phyloP scores from a whole-genome alignment of 441 rosid genomes.

The Eruca vesicaria region DNA sequence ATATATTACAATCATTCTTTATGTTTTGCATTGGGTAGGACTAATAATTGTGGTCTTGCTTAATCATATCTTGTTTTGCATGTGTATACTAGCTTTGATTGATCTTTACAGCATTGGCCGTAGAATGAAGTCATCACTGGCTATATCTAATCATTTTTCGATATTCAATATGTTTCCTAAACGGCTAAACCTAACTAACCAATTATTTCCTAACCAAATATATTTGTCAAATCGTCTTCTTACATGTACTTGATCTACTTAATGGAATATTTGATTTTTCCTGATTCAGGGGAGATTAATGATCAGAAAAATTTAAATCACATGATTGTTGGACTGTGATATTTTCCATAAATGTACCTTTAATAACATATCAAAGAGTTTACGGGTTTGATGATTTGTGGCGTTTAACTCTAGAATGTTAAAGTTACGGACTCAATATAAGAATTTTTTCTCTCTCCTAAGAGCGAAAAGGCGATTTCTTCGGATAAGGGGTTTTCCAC shows the following conservation, averaged over 20 bases:
- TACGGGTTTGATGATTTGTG: background rate
- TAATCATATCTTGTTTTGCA: conserved; percentile 31
- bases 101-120: conserved; percentile 26
- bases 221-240: background rate
- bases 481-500: no score
- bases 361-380: background rate
- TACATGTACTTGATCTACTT: background rate
- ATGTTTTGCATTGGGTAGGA: conserved; percentile 19
- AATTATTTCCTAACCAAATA: background rate
- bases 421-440: no score
- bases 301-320: no score
- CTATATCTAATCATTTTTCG: background rate
- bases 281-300: no score
- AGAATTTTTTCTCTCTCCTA: no score
- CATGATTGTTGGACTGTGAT: no score
- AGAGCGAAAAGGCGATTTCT: no score
- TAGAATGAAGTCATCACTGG: conserved; percentile 23
- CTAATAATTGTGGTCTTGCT: conserved; percentile 25
- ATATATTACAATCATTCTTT: conserved; percentile 4
- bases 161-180: background rate
- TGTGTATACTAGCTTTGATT: conserved; percentile 29
- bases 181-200: conserved; percentile 15
- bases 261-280: background rate
- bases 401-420: background rate
- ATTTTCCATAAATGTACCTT: background rate